phyloP scores from a whole-genome alignment of 225 moss, liverwort and hornwort genomes.

The Takakia lepidozioides region DNA sequence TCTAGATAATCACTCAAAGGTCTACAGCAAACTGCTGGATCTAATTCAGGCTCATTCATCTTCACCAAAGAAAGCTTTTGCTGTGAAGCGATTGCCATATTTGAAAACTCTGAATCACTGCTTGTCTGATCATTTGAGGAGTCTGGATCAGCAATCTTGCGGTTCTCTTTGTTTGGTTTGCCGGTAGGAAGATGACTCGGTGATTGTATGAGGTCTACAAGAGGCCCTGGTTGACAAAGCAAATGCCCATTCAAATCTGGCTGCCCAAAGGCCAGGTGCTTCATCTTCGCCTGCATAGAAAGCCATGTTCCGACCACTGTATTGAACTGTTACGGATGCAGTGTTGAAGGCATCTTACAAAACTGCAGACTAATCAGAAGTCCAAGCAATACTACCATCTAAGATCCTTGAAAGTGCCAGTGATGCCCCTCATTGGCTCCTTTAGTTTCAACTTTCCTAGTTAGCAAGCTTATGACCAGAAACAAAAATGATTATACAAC shows the following conservation, averaged over 20 bases:
- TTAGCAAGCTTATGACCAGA: not conserved
- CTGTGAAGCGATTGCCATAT: constrained; percentile 6
- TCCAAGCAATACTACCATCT: no score
- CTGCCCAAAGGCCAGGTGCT: constrained; percentile 11
- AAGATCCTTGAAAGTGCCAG: no score
- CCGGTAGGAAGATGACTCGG: constrained; percentile 5
- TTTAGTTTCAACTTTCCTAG: not conserved
- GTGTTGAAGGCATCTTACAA: no score
- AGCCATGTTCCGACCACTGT: not conserved
- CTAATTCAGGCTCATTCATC: constrained; percentile 67
- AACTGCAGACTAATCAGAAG: no score
- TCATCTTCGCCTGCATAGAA: constrained; percentile 28
- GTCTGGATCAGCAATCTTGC: constrained; percentile 6
- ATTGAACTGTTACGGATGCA: no score
- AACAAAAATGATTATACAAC: not conserved
- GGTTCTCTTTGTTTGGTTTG: constrained; percentile 3
- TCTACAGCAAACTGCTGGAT: constrained; percentile 50
- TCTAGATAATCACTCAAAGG: constrained; percentile 65
- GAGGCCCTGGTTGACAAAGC: constrained; percentile 72
- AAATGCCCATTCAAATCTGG: constrained; percentile 37
- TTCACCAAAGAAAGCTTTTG: constrained; percentile 23
- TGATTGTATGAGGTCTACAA: constrained; percentile 24
- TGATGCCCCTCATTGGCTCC: not conserved
- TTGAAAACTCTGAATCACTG: constrained; percentile 2
- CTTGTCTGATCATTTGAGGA: not conserved